Percentiles rank a stretch among this genome's conserved stretches.
These are phyloP conservation scores for Gynostemma pentaphyllum DNA, from an alignment of 306 rosid genomes.

Conservation along the genomic window DNA sequence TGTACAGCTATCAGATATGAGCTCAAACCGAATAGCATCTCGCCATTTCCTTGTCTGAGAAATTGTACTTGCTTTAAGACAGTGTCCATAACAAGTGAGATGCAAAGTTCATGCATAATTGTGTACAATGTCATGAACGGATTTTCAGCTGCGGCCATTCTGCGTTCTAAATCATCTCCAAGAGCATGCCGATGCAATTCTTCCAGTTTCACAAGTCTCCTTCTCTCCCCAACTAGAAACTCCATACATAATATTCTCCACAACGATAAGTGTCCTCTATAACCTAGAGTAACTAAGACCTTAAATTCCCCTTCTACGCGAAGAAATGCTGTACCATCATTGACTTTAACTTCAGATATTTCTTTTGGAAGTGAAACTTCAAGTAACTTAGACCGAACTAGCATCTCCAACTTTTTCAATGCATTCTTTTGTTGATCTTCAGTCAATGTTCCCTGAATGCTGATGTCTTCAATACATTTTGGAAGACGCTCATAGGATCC, in stretches of 20 bases:
- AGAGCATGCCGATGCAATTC: conserved; percentile 46
- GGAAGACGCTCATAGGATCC: conserved; percentile 80
- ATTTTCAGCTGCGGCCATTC: conserved; percentile 90
- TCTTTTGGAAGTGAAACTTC: conserved; percentile 76
- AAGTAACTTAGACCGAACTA: conserved; percentile 81
- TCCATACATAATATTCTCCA: conserved; percentile 98
- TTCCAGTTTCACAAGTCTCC: conserved; percentile 60
- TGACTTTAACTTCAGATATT: conserved; percentile 58
- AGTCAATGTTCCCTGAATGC: conserved; percentile 53
- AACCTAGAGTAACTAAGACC: conserved; percentile 88
- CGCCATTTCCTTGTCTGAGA: conserved; percentile 92
- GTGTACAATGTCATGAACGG: conserved; percentile 71
- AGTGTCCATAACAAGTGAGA: conserved; percentile 87
- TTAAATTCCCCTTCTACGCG: conserved; percentile 82
- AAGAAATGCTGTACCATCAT: conserved; percentile 70
- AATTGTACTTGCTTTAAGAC: conserved; percentile 78
- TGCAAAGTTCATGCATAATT: conserved; percentile 81
- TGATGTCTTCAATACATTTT: conserved; percentile 78
- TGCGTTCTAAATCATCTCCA: conserved; percentile 93
- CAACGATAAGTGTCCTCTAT: conserved; percentile 84
- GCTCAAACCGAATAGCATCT: conserved; percentile 90
- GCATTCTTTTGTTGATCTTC: conserved; percentile 88
- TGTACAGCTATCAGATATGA: conserved; percentile 52
- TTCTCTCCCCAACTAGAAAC: conserved; percentile 86
- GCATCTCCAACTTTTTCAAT: conserved; percentile 73